phyloP scores from a whole-genome alignment of 352 stramenopile genomes.

The Globisporangium mamillatum region DNA sequence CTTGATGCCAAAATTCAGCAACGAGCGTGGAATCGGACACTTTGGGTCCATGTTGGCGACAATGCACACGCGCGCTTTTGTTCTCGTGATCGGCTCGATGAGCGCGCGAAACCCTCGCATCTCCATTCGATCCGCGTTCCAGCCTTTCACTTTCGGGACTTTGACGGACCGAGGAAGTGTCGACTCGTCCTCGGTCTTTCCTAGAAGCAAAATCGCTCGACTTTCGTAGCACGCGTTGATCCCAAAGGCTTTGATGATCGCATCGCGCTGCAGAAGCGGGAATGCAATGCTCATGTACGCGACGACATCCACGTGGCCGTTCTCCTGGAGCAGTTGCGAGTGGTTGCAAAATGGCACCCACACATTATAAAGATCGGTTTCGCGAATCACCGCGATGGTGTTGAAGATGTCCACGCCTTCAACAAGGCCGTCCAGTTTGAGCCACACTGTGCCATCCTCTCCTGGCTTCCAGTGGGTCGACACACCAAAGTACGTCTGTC shows the following conservation, averaged over 20 bases:
- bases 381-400: conserved; percentile 74
- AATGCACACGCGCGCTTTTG: conserved; percentile 65
- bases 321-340: conserved; percentile 53
- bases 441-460: conserved; percentile 68
- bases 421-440: conserved; percentile 75
- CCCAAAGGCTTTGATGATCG: conserved; percentile 62
- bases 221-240: conserved; percentile 83
- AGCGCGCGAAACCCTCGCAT: conserved; percentile 72
- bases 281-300: conserved; percentile 70
- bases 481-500: conserved; percentile 70
- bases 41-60: conserved; percentile 80
- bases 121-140: conserved; percentile 70
- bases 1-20: conserved; percentile 85
- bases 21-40: conserved; percentile 57
- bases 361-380: conserved; percentile 71
- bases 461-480: conserved; percentile 81
- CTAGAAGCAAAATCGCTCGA: conserved; percentile 63
- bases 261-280: conserved; percentile 70
- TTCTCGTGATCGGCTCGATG: conserved; percentile 72
- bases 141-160: conserved; percentile 57
- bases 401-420: conserved; percentile 84
- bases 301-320: conserved; percentile 51
- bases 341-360: conserved; percentile 80
- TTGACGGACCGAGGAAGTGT: conserved; percentile 28
- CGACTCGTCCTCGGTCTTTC: conserved; percentile 46